A percentile compares a stretch with the other conserved stretches of the same genome.
Conservation (phyloP, 169 alveolate species). For the Eimeria nieschulzi region DNA sequence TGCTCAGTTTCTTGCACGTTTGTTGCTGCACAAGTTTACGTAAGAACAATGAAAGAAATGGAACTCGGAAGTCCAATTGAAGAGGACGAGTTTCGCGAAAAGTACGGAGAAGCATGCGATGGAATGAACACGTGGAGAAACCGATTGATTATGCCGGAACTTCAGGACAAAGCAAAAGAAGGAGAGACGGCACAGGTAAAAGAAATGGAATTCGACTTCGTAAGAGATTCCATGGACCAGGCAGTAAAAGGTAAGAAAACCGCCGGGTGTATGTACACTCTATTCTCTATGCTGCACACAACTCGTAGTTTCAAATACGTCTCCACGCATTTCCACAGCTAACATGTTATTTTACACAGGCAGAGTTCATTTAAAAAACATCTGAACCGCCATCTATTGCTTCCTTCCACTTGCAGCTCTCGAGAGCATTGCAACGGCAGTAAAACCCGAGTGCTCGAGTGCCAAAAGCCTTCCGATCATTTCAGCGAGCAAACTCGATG, state of each 20-base stretch:
- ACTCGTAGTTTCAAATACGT: background rate
- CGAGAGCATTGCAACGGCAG: background rate
- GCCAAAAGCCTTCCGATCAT: background rate
- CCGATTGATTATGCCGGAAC: background rate
- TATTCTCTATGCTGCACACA: too few species aligned
- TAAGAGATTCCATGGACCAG: background rate
- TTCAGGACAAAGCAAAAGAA: background rate
- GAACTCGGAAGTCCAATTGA: background rate
- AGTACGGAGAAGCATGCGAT: background rate
- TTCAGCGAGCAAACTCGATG: background rate
- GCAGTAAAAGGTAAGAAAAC: background rate
- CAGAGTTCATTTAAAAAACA: background rate
- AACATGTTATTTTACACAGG: background rate
- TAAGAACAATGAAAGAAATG: background rate
- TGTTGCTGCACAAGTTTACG: background rate
- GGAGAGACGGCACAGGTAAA: background rate
- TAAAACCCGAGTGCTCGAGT: background rate
- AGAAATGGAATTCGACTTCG: background rate
- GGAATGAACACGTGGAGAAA: background rate
- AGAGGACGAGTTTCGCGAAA: background rate
- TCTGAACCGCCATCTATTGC: background rate
- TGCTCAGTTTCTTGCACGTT: background rate
- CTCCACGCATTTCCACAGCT: background rate
- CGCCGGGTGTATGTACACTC: background rate
- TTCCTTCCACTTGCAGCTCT: background rate